Conservation (phyloP, 495 filamentous ascomycete genomes). For the Sphaerosporella brunnea region DNA sequence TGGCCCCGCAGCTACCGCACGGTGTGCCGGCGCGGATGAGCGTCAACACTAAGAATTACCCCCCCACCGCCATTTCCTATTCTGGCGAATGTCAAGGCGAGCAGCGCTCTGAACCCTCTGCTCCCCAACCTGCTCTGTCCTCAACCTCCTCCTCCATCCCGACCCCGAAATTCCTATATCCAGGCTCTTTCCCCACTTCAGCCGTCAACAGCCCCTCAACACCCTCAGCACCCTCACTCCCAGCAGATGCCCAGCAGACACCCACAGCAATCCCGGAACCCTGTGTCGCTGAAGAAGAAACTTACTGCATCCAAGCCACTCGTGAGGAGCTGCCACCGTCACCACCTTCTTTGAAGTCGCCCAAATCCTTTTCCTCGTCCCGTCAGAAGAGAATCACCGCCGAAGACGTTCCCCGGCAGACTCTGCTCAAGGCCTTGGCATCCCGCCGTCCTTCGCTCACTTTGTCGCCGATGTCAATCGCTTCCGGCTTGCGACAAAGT, state of each 20-base stretch:
- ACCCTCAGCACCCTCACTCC: neutral
- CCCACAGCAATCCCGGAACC: neutral
- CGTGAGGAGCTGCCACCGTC: neutral
- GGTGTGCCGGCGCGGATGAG: neutral
- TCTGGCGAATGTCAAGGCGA: neutral
- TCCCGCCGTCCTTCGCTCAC: conserved; percentile 41
- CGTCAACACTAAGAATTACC: neutral
- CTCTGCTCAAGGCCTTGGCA: conserved; percentile 72
- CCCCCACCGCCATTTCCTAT: neutral
- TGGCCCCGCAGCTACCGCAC: neutral
- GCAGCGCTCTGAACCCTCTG: neutral
- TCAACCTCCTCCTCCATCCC: neutral
- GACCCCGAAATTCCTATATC: neutral
- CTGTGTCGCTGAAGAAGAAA: neutral
- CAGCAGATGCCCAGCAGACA: neutral
- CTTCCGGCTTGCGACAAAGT: conserved; percentile 9
- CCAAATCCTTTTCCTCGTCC: neutral
- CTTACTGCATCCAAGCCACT: neutral
- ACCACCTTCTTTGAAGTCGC: neutral
- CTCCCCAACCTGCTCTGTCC: neutral
- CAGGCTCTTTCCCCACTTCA: conserved; percentile 1
- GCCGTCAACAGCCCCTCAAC: neutral
- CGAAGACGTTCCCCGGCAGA: conserved; percentile 50
- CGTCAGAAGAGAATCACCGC: neutral
- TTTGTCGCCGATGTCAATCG: conserved; percentile 8